Evolutionary conservation across 129 eudicot species (phyloP), one percentile per base, ranked within the genome.

Genomic region (Lactuca saligna): DNA sequence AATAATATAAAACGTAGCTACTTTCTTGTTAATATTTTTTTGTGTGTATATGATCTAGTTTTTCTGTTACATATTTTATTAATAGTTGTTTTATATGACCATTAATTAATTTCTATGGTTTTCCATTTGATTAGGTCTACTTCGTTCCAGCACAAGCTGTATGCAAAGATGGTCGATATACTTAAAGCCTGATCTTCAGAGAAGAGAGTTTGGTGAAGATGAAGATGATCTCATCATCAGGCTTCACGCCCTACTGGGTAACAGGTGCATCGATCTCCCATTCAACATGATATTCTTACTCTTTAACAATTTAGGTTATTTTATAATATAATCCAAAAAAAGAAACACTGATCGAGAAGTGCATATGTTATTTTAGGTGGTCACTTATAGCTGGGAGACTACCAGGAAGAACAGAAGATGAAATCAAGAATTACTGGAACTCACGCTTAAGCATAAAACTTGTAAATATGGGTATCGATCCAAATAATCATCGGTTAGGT

Each of bases 311-410:
- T 4, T 42, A 3, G 11, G 16, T 25, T 11, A 17, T 2, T 63
- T 8, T 63, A 11, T 41, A 9, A 4, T 63, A 35, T 63, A 20
- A 62, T 39, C 14, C 17, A 25, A 25, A 25, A 25, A 25, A 0
- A 25, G 2, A 25, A 25, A 25, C 29, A 3, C 7, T 51, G 17
- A 25, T 25, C 29, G 29, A 5, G 7, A 57, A 4, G 42, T 20
- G 39, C 31, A 5, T 20, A 39, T 46, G 34, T 5, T 8, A 12
- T 66, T 55, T 15, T 68, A 85, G 91, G 66, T 85, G 91, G 91
- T 82, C 87, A 48, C 29, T 85, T 50, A 85, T 85, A 53, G 91
- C 91, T 55, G 91, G 91, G 49, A 79, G 91, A 54, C 72, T 85
- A 34, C 85, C 87, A 0, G 89, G 89, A 2, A 81, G 86, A 1